Conservation (phyloP, 768 basidiomycete species). For the Suillus lakei region DNA sequence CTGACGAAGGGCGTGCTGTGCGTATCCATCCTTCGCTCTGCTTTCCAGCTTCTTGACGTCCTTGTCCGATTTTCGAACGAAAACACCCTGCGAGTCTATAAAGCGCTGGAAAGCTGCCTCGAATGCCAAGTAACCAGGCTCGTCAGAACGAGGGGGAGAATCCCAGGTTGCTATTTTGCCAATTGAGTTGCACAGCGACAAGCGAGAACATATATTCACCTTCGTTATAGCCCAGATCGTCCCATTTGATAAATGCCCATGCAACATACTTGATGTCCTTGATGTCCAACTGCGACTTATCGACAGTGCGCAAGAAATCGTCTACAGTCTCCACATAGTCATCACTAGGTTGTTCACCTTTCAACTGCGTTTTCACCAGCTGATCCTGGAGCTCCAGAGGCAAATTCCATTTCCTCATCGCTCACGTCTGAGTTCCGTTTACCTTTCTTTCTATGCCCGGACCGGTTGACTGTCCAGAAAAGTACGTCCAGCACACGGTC, state of each 20-base stretch:
- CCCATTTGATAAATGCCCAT: constrained; percentile 93
- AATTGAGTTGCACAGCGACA: constrained; percentile 10
- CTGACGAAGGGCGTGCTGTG: constrained; percentile 47
- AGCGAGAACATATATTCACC: constrained; percentile 45
- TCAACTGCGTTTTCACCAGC: constrained; percentile 47
- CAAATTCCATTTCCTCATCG: constrained; percentile 32
- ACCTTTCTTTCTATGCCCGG: constrained; percentile 24
- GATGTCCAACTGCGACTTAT: constrained; percentile 42
- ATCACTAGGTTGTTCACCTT: constrained; percentile 67
- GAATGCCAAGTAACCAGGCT: constrained; percentile 66
- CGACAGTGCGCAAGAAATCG: constrained; percentile 50
- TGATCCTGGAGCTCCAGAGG: constrained; percentile 27
- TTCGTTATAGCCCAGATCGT: constrained; percentile 91
- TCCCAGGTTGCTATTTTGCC: constrained; percentile 82
- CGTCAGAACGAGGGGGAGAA: constrained; percentile 71
- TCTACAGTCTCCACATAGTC: constrained; percentile 61
- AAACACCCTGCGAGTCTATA: constrained; percentile 62
- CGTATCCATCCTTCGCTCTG: constrained; percentile 61
- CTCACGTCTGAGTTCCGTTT: constrained; percentile 22
- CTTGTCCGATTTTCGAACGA: constrained; percentile 52
- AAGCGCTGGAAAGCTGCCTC: constrained; percentile 69
- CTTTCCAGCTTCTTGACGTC: constrained; percentile 51
- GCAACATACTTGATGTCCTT: constrained; percentile 65
- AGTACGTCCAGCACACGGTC: constrained; percentile 88
- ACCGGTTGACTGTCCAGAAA: constrained; percentile 54